phyloP scores from a whole-genome alignment of 345 rosid genomes.

The Populus deltoides region DNA sequence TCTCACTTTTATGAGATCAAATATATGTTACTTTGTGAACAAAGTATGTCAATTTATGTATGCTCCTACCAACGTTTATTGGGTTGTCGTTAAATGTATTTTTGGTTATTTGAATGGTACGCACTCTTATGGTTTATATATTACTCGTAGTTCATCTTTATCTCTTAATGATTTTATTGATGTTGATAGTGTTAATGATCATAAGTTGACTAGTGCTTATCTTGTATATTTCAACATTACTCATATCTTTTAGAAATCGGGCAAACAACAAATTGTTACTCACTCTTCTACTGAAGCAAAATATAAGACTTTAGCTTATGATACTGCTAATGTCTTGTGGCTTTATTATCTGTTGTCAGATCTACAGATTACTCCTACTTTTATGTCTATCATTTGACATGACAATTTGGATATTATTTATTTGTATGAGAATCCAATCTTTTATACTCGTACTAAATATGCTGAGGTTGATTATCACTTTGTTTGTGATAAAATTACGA shows the following conservation, averaged over 20 bases:
- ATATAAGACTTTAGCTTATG: background rate
- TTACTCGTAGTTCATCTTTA: background rate
- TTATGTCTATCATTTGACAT: background rate
- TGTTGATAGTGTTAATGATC: background rate
- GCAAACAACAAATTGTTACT: background rate
- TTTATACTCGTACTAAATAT: background rate
- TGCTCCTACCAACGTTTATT: background rate
- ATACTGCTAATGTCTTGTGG: background rate
- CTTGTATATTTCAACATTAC: background rate
- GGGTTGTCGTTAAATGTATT: background rate
- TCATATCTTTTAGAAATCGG: background rate
- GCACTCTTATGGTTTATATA: background rate
- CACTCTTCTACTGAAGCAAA: background rate
- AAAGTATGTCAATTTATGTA: background rate
- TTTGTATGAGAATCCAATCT: background rate
- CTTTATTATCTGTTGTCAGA: background rate
- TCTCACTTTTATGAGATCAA: too few species aligned
- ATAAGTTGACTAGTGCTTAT: background rate
- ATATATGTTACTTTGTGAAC: background rate
- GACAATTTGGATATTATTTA: background rate
- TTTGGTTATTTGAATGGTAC: background rate
- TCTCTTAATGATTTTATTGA: background rate
- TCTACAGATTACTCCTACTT: background rate
- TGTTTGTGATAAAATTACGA: too few species aligned
- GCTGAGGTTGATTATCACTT: background rate